Base-by-base conservation (phyloP, 2,329 filamentous ascomycete species). In the Cryphonectria naterciae region DNA sequence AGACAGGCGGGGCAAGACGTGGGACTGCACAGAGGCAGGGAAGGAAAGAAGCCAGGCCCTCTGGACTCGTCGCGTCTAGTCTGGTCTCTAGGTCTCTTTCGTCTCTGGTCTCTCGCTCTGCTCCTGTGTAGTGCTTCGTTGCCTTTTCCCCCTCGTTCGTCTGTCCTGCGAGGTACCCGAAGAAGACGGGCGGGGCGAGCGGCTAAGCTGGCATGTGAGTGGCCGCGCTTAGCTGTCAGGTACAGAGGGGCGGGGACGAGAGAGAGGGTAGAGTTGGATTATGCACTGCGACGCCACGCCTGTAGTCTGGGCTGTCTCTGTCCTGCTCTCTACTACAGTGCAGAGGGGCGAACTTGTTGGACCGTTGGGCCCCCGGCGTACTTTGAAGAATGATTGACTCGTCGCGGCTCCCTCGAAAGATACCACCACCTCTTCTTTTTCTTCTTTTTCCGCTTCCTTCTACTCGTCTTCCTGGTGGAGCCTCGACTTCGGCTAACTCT, bases 161-260 rank as follows among this genome's bases (percentile, higher is more conserved):
- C 46, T 49, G 46, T 19, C 41, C 37, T 65, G 28, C 63, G 41
- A 65, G 63, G 63, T 49, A n/a, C 63, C 63, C 63, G 41, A 11
- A 46, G 41, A 32, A 28, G 43, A 4, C 19, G 25, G 41, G 61
- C 61, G 61, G 63, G 43, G 63, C 63, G 25, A 43, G 63, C 63
- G 63, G 63, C 63, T 65, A 65, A n/a, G 39, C n/a, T 22, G 61
- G 39, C 35, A 39, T 62, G 61, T 43, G 61, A 19, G 58, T 62
- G 58, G 32, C 43, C 63, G 63, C 63, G 63, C 63, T 65, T 65
- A 49, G 63, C 63, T 35, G 41, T 37, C 63, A 65, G 63, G 63
- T 28, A 65, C 63, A 25, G 22, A 37, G n/a, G 11, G 41, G 5
- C 15, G 37, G 37, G 10, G 37, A 5, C 1, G 41, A 43, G 41